A percentile compares a stretch with the other conserved stretches of the same genome.
Evolutionary conservation across 345 rosid genomes (phyloP).

Genomic region (Dipteronia dyeriana): DNA sequence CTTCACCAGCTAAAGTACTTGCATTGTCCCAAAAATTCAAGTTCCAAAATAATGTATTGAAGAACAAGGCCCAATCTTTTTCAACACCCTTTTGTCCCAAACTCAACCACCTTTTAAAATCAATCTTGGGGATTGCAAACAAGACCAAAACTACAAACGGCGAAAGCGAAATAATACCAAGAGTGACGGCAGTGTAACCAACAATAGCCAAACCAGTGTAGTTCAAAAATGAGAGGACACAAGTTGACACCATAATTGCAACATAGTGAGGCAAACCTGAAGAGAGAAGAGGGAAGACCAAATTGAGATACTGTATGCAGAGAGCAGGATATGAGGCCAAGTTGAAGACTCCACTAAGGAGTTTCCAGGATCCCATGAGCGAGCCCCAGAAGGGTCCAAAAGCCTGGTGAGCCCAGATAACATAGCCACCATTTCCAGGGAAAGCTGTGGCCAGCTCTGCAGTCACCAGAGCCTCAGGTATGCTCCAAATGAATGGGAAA

Average conservation of each 20-base stretch:
- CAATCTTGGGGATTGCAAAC: constrained; percentile 69
- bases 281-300: constrained; percentile 39
- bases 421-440: constrained; percentile 90
- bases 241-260: constrained; percentile 42
- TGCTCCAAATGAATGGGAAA: constrained; percentile 86
- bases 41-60: constrained; percentile 95
- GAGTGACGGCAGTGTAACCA: constrained; percentile 67
- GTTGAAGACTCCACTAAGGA: constrained; percentile 77
- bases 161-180: constrained; percentile 68
- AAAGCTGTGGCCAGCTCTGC: constrained; percentile 88
- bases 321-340: constrained; percentile 77
- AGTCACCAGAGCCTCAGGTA: constrained; percentile 85
- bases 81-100: constrained; percentile 55
- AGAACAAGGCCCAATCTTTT: constrained; percentile 74
- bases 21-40: constrained; percentile 91
- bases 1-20: constrained; percentile 88
- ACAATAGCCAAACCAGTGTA: constrained; percentile 71
- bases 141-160: constrained; percentile 73
- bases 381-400: constrained; percentile 76
- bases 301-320: constrained; percentile 62
- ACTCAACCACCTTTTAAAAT: constrained; percentile 69
- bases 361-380: constrained; percentile 83
- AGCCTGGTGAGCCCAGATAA: constrained; percentile 78
- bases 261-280: constrained; percentile 63
- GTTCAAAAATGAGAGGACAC: constrained; percentile 58